phyloP scores from a whole-genome alignment of 1,284 basidiomycete species.

The Spongispora temasekensis region DNA sequence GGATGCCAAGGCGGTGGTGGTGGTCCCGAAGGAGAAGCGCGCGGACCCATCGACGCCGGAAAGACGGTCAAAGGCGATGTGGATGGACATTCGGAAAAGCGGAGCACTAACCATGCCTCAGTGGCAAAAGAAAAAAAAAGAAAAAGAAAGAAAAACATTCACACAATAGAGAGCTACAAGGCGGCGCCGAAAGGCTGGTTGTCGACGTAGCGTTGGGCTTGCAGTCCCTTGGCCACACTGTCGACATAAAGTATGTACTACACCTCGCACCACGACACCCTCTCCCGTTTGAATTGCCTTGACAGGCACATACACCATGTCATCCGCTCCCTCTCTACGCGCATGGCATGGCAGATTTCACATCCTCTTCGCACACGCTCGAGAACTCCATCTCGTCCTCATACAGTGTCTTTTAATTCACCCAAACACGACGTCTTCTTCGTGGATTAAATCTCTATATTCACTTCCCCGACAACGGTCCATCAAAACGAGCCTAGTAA shows the following conservation, averaged over 20 bases:
- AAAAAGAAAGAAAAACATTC: too few species aligned
- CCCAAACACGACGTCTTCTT: constrained; percentile 83
- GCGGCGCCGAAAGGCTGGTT: constrained; percentile 92
- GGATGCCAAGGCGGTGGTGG: constrained; percentile 58
- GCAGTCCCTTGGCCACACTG: constrained; percentile 81
- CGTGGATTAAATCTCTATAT: constrained; percentile 93
- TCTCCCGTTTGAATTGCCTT: not conserved
- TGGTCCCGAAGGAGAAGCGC: constrained; percentile 33
- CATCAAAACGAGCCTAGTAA: too few species aligned
- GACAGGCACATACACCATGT: constrained; percentile 84
- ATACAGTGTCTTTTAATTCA: constrained; percentile 56
- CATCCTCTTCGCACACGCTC: constrained; percentile 86
- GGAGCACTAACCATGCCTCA: too few species aligned
- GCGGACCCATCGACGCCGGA: constrained; percentile 37
- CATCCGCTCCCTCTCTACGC: constrained; percentile 77
- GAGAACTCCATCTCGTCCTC: constrained; percentile 79
- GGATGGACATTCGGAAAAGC: too few species aligned
- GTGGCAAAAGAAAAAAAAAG: too few species aligned
- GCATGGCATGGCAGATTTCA: constrained; percentile 78
- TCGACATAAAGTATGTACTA: too few species aligned
- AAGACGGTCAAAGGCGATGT: constrained; percentile 30
- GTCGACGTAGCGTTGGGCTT: constrained; percentile 95
- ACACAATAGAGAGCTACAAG: too few species aligned
- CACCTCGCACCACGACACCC: constrained; percentile 87
- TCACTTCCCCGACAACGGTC: too few species aligned